phyloP scores from a whole-genome alignment of 768 basidiomycete species.

The Trametes cingulata region DNA sequence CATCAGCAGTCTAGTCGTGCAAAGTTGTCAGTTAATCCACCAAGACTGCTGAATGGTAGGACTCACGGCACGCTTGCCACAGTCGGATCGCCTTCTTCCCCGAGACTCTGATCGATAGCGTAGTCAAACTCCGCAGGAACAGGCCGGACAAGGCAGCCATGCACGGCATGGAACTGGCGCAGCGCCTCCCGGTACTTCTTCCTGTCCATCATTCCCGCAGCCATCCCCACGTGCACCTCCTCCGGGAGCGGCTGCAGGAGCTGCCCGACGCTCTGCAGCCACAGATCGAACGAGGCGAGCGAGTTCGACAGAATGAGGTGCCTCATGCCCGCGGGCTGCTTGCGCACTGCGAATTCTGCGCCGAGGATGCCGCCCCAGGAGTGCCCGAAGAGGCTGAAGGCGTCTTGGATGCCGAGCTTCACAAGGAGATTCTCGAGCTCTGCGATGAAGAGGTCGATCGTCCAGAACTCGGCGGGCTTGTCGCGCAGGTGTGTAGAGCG shows the following conservation, averaged over 20 bases:
- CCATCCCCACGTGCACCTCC: conserved; percentile 42
- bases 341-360: conserved; percentile 39
- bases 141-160: conserved; percentile 46
- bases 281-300: conserved; percentile 47
- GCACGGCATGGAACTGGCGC: conserved; percentile 40
- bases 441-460: conserved; percentile 51
- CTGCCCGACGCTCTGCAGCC: conserved; percentile 40
- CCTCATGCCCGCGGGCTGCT: conserved; percentile 41
- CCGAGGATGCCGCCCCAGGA: conserved; percentile 61
- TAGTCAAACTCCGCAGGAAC: conserved; percentile 40
- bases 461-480: conserved; percentile 43
- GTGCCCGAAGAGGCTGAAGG: conserved; percentile 53
- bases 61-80: conserved; percentile 34
- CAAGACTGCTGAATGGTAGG: too few species aligned
- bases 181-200: conserved; percentile 45
- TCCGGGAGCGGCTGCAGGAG: conserved; percentile 43
- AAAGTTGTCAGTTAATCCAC: background rate
- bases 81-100: conserved; percentile 45
- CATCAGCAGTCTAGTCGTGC: conserved; percentile 20
- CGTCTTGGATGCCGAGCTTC: conserved; percentile 39
- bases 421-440: conserved; percentile 53
- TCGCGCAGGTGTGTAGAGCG: conserved; percentile 44
- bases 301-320: conserved; percentile 47
- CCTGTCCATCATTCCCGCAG: conserved; percentile 40
- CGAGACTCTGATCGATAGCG: conserved; percentile 33